Percentiles rank a stretch among this genome's conserved stretches.
Evolutionary conservation across 2,329 filamentous ascomycete species (phyloP).

Genomic region (Esteya vermicola): DNA sequence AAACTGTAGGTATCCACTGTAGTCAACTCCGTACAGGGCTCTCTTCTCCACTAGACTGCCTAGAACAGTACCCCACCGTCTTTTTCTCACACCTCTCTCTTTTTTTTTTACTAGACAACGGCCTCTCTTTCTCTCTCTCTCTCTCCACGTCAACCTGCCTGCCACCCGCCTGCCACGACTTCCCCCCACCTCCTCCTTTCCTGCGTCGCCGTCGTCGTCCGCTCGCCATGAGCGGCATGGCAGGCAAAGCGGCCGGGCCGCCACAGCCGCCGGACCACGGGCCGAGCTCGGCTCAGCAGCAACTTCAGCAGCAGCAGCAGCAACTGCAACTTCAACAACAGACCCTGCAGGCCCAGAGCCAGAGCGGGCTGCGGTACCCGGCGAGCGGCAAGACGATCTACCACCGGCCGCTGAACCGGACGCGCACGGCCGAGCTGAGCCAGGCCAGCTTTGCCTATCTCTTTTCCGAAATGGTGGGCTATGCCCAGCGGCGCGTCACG

Average conservation of each 20-base stretch:
- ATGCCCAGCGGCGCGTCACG: constrained; percentile 80
- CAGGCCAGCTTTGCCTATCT: constrained; percentile 91
- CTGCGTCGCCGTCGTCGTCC: not conserved
- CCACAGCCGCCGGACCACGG: too few relatives aligned
- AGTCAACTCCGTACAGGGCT: too few relatives aligned
- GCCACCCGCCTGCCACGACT: not conserved
- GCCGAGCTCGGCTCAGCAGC: constrained; percentile 4
- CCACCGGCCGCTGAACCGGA: constrained; percentile 84
- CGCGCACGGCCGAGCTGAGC: constrained; percentile 76
- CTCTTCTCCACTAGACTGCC: too few relatives aligned
- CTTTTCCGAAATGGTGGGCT: constrained; percentile 92
- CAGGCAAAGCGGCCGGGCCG: too few relatives aligned
- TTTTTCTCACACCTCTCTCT: too few relatives aligned
- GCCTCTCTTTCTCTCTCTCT: not conserved
- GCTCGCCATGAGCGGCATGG: constrained; percentile 3
- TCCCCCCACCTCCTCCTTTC: not conserved
- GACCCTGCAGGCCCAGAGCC: constrained; percentile 21
- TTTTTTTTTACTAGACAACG: too few relatives aligned
- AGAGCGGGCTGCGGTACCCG: constrained; percentile 66
- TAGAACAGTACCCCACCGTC: too few relatives aligned
- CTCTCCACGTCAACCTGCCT: not conserved
- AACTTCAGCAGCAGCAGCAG: constrained; percentile 2
- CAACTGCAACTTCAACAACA: constrained; percentile 2
- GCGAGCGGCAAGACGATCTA: constrained; percentile 96
- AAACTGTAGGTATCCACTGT: too few relatives aligned